Evolutionary conservation across 163 green algal genomes (phyloP).

Genomic region (Chlorella variabilis): DNA sequence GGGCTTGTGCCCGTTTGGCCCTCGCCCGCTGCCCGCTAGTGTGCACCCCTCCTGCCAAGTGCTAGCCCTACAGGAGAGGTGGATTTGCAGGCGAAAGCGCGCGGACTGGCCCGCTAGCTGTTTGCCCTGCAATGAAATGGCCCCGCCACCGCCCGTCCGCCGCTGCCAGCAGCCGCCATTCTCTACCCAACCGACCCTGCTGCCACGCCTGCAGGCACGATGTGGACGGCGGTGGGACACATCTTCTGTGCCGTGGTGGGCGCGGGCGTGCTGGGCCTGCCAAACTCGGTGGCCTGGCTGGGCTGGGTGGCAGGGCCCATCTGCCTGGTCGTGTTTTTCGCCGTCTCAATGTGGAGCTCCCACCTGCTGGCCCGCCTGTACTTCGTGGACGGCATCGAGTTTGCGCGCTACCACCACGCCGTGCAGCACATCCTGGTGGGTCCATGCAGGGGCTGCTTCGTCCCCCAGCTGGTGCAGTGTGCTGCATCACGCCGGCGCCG

Average conservation of each 20-base stretch:
- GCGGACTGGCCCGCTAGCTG: too few species aligned
- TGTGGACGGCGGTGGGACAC: slow-evolving; percentile 3
- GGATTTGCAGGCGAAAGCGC: too few species aligned
- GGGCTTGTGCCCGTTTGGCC: too few species aligned
- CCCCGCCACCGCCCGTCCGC: too few species aligned
- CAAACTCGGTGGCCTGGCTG: slow-evolving; percentile 40
- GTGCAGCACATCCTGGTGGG: slow-evolving; percentile 26
- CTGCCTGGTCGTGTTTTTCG: slow-evolving; percentile 48
- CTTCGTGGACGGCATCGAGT: slow-evolving; percentile 21
- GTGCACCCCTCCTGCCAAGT: too few species aligned
- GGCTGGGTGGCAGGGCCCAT: slow-evolving; percentile 53
- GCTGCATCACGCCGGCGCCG: too few species aligned
- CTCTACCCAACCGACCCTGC: too few species aligned
- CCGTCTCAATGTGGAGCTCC: slow-evolving; percentile 41
- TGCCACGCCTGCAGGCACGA: not conserved
- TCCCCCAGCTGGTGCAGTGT: not conserved
- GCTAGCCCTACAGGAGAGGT: too few species aligned
- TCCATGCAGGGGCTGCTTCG: not conserved
- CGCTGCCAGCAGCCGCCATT: too few species aligned
- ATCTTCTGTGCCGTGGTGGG: slow-evolving; percentile 42
- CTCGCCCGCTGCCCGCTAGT: too few species aligned
- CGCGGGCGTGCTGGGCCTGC: slow-evolving; percentile 42
- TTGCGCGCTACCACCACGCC: slow-evolving; percentile 48
- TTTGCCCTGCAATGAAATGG: too few species aligned
- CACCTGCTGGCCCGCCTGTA: slow-evolving; percentile 52